Conservation (phyloP, 352 stramenopile genomes). For the Chrysophaeum taylorii region DNA sequence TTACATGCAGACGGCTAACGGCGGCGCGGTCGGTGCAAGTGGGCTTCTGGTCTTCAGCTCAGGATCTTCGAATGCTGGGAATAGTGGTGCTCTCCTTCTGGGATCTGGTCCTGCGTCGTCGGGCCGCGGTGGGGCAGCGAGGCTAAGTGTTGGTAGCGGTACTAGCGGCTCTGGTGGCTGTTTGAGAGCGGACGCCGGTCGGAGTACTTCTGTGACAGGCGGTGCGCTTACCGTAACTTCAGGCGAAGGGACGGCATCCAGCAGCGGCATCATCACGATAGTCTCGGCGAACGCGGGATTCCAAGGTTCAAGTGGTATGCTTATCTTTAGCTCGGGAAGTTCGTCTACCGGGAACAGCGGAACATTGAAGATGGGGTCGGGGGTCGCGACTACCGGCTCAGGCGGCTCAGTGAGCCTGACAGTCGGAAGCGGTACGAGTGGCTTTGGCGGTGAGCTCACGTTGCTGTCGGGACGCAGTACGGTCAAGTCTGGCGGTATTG, state of each 20-base stretch:
- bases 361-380: constrained; percentile 19
- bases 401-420: constrained; percentile 27
- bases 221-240: background rate
- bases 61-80: background rate
- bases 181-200: background rate
- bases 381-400: constrained; percentile 19
- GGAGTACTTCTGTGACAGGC: background rate
- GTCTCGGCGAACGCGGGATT: background rate
- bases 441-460: background rate
- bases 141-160: background rate
- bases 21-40: background rate
- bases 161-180: background rate
- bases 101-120: background rate
- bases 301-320: constrained; percentile 24
- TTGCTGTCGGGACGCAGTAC: constrained; percentile 13
- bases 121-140: background rate
- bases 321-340: constrained; percentile 28
- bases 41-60: background rate
- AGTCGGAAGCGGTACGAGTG: constrained; percentile 14
- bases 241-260: background rate
- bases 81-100: background rate
- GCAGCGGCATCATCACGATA: background rate
- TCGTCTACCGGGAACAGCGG: constrained; percentile 27
- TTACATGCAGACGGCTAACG: background rate
- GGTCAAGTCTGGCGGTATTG: background rate